A percentile compares a stretch with the other conserved stretches of the same genome.
Evolutionary conservation across 2,329 filamentous ascomycete genomes (phyloP).

Genomic region (Exutisphaerella laricina): DNA sequence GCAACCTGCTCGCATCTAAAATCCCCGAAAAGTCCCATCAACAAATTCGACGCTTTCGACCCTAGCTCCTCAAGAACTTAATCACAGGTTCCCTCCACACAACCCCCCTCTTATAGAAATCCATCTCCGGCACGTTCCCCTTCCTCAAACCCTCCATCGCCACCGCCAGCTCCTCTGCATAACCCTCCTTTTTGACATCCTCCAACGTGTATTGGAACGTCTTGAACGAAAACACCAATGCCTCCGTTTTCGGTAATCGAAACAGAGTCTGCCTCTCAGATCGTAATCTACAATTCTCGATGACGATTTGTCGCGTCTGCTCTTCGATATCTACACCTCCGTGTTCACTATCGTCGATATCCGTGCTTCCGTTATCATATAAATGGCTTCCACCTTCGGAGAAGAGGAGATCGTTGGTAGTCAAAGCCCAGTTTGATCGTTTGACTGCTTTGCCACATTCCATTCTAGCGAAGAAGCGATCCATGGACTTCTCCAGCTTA

Average conservation of each 20-base stretch:
- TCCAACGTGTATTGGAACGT: constrained; percentile 55
- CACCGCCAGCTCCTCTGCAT: constrained; percentile 47
- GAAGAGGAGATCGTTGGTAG: constrained; percentile 39
- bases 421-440: constrained; percentile 51
- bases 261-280: constrained; percentile 59
- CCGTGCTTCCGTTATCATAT: constrained; percentile 27
- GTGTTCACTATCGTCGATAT: constrained; percentile 19
- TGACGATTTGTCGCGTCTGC: constrained; percentile 28
- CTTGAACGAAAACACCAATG: constrained; percentile 57
- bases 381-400: constrained; percentile 41
- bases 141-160: constrained; percentile 56
- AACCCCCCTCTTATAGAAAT: constrained; percentile 53
- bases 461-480: constrained; percentile 54
- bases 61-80: constrained; percentile 39
- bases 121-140: constrained; percentile 54
- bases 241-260: constrained; percentile 49
- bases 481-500: constrained; percentile 56
- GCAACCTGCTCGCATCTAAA: no score
- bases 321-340: constrained; percentile 25
- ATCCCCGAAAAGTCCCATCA: no score
- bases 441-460: constrained; percentile 51
- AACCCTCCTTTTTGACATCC: constrained; percentile 53
- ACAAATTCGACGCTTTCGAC: no score
- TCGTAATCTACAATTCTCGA: constrained; percentile 45
- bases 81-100: constrained; percentile 54